phyloP scores from a whole-genome alignment of 2,329 filamentous ascomycete genomes.

The Cladorrhinum sp. region DNA sequence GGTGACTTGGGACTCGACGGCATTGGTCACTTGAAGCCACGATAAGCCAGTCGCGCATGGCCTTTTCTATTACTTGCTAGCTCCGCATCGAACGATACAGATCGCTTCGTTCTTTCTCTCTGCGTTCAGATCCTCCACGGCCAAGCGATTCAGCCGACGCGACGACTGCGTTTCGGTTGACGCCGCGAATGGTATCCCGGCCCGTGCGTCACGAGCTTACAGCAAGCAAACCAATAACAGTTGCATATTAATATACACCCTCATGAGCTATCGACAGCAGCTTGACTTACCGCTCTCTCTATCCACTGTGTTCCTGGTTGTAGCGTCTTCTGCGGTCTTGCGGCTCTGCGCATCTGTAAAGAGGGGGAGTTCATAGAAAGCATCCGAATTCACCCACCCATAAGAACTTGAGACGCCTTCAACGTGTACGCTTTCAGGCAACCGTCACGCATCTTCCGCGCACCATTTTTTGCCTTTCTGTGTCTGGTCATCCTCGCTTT shows the following conservation, averaged over 20 bases:
- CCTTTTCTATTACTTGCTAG: slow-evolving; percentile 3
- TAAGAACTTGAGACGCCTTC: neutral
- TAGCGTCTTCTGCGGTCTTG: slow-evolving; percentile 6
- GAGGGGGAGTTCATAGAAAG: neutral
- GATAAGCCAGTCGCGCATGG: slow-evolving; percentile 18
- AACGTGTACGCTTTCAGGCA: neutral
- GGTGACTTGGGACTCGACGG: slow-evolving; percentile 12
- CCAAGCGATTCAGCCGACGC: slow-evolving; percentile 23
- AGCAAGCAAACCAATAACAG: slow-evolving; percentile 24
- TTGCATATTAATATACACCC: slow-evolving; percentile 26
- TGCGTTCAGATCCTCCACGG: slow-evolving; percentile 1
- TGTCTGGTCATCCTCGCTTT: neutral
- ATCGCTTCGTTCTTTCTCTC: neutral
- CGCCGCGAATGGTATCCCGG: slow-evolving; percentile 24
- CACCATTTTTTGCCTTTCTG: neutral
- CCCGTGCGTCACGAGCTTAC: slow-evolving; percentile 25
- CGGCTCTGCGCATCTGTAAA: slow-evolving; percentile 18
- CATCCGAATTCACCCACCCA: neutral
- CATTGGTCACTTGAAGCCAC: slow-evolving; percentile 13
- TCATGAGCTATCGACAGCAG: slow-evolving; percentile 9
- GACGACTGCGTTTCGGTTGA: slow-evolving; percentile 9
- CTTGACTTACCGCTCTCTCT: slow-evolving; percentile 5
- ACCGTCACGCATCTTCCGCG: neutral
- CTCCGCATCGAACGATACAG: neutral
- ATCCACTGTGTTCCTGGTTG: slow-evolving; percentile 3